Evolutionary conservation across 208 protist species (phyloP), one percentile per base, ranked within the genome.

Genomic region (Crithidia bombi): DNA sequence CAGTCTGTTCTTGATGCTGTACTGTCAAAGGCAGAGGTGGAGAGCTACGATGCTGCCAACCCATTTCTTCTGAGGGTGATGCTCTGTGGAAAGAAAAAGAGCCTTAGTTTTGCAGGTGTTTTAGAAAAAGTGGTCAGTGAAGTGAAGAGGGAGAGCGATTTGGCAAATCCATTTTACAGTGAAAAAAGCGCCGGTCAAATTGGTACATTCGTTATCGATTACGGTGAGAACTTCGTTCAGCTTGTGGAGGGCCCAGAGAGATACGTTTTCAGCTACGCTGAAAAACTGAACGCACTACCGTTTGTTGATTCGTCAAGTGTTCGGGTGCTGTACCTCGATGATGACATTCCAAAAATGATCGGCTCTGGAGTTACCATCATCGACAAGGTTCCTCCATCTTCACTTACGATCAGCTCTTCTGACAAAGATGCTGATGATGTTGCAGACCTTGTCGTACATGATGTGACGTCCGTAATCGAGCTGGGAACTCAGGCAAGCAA

Each of bases 141-240:
- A 11, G 47, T 52, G 23, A 73, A 72, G 38, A 23, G 49, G 19
- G 76, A 77, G 25, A 68, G 72, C 5, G 73, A 83, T 55, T 32
- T 39, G 14, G 35, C 30, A 32, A 78, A 83, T 36, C 78, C 78
- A 4, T 83, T 83, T 43, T 73, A 38, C 11, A 36, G 9, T 12
- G 14, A 41, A 21, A 25, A 38, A 28, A 41, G 46, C 33, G 61
- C 41, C 11, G 51, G 36, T 19, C n/a, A 65, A 33, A 57, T 76
- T 26, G 70, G 63, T 3, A 26, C 30, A 1, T 33, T 92, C 10
- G 52, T 83, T 55, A 78, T 94, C 26, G 84, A 94, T 23, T 94
- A 92, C 63, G 86, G 80, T 19, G 76, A 82, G 44, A 67, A 80
- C 50, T 92, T 94, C 78, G 44, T 94, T 19, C 72, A 79, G n/a